A percentile compares a stretch with the other conserved stretches of the same genome.
These are phyloP conservation scores for Apiotrichum siamense DNA, from an alignment of 1,284 basidiomycete genomes.

Conservation along the genomic window DNA sequence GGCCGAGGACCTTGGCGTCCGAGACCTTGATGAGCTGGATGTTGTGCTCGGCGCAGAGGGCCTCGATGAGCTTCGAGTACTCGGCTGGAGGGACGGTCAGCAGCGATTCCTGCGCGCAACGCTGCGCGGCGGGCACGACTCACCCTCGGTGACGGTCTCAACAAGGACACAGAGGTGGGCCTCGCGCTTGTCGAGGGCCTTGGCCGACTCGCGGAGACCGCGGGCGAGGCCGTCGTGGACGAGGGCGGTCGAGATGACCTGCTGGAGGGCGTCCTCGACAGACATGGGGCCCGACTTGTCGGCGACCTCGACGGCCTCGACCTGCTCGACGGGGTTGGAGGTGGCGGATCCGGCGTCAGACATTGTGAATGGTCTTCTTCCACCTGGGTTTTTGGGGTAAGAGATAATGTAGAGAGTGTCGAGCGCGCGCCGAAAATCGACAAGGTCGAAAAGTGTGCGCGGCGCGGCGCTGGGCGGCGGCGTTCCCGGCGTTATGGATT, in stretches of 20 bases:
- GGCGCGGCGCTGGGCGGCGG: no score
- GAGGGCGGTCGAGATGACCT: constrained; percentile 71
- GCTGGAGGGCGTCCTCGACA: constrained; percentile 96
- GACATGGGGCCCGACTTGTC: constrained; percentile 86
- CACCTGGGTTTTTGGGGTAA: constrained; percentile 24
- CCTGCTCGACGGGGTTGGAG: constrained; percentile 56
- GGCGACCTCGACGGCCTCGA: constrained; percentile 64
- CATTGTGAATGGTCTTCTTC: constrained; percentile 59
- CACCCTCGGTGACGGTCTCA: constrained; percentile 97
- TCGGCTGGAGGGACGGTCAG: constrained; percentile 62
- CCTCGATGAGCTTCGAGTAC: constrained; percentile 99
- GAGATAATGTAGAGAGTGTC: constrained; percentile 10
- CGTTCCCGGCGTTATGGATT: no score
- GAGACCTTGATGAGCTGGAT: constrained; percentile 98
- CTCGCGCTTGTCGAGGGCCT: constrained; percentile 97
- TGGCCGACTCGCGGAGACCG: constrained; percentile 94
- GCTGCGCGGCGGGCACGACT: no score
- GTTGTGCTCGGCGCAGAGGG: constrained; percentile 97
- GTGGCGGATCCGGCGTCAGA: constrained; percentile 97
- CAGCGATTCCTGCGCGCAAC: neutral
- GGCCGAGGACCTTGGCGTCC: constrained; percentile 94
- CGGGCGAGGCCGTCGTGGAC: constrained; percentile 92
- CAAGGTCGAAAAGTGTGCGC: no score
- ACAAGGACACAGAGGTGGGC: constrained; percentile 98
- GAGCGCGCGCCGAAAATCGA: neutral